A percentile compares a stretch with the other conserved stretches of the same genome.
These are phyloP conservation scores for Oryza glaberrima DNA, from an alignment of 176 grass and related monocot species.

Conservation along the genomic window DNA sequence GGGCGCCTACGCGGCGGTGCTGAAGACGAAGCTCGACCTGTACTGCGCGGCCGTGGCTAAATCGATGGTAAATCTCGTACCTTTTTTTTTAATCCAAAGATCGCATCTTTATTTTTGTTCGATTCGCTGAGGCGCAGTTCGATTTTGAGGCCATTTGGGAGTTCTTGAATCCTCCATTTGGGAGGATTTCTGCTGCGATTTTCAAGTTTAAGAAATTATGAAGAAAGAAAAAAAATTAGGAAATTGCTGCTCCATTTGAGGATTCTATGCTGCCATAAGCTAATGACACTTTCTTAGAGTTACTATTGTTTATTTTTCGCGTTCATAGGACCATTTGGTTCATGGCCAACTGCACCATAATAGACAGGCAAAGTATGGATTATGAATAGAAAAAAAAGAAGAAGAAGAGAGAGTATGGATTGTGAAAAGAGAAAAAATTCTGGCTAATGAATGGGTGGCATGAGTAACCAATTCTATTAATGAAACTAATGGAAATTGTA, in stretches of 20 bases:
- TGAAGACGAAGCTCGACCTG: constrained; percentile 81
- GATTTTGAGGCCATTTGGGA: not conserved
- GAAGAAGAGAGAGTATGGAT: no score
- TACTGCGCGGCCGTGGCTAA: constrained; percentile 84
- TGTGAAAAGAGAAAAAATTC: not conserved
- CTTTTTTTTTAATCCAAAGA: not conserved
- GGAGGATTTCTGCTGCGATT: not conserved
- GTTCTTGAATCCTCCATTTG: not conserved
- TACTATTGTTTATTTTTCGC: no score
- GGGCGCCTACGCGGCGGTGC: constrained; percentile 49
- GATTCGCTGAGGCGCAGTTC: not conserved
- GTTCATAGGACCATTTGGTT: not conserved
- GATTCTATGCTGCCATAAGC: not conserved
- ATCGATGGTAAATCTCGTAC: constrained; percentile 58
- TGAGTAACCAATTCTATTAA: not conserved
- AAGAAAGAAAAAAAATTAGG: not conserved
- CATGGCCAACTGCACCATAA: not conserved
- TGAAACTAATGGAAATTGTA: not conserved
- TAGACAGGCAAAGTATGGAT: not conserved
- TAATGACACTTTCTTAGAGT: not conserved
- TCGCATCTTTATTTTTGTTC: not conserved
- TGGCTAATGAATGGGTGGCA: not conserved
- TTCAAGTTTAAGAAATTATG: not conserved
- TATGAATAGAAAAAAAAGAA: not conserved
- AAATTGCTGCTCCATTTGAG: not conserved